phyloP scores from a whole-genome alignment of 768 basidiomycete genomes.

The Tulasnella sp. region DNA sequence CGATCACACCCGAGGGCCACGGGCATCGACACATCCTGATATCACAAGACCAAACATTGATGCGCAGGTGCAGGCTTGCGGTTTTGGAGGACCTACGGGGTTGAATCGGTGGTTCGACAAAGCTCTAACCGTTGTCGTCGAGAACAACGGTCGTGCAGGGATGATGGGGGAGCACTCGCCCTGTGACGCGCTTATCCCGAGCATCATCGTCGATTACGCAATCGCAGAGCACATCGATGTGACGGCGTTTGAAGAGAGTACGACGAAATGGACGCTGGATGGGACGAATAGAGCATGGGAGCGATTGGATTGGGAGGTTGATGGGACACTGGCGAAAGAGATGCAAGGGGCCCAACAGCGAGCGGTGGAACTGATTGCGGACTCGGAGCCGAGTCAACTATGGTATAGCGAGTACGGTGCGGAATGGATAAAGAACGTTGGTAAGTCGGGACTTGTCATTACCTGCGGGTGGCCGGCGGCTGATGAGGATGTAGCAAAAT shows the following conservation, averaged over 20 bases:
- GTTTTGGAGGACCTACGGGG: slow-evolving; percentile 46
- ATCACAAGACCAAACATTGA: slow-evolving; percentile 36
- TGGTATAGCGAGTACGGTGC: slow-evolving; percentile 75
- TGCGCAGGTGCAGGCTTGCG: slow-evolving; percentile 62
- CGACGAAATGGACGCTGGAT: slow-evolving; percentile 18
- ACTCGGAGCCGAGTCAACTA: slow-evolving; percentile 62
- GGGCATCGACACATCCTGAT: slow-evolving; percentile 5
- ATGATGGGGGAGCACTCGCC: slow-evolving; percentile 86
- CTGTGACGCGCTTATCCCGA: slow-evolving; percentile 81
- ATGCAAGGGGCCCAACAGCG: slow-evolving; percentile 46
- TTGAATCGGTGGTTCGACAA: slow-evolving; percentile 90
- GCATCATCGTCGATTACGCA: slow-evolving; percentile 73
- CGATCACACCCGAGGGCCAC: slow-evolving; percentile 42
- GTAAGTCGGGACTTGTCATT: slow-evolving; percentile 33
- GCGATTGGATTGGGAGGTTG: slow-evolving; percentile 61
- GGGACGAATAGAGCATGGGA: slow-evolving; percentile 35
- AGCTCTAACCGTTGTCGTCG: slow-evolving; percentile 47
- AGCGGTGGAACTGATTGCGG: slow-evolving; percentile 46
- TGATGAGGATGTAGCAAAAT: slow-evolving; percentile 31
- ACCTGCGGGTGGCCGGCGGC: neutral
- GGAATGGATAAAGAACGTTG: slow-evolving; percentile 69
- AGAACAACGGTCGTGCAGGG: slow-evolving; percentile 72
- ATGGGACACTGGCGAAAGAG: slow-evolving; percentile 43
- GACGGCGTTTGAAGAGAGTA: slow-evolving; percentile 28
- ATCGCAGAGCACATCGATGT: slow-evolving; percentile 54